Conservation (phyloP, 1,139 yeast genomes). For the Taphrina confusa region DNA sequence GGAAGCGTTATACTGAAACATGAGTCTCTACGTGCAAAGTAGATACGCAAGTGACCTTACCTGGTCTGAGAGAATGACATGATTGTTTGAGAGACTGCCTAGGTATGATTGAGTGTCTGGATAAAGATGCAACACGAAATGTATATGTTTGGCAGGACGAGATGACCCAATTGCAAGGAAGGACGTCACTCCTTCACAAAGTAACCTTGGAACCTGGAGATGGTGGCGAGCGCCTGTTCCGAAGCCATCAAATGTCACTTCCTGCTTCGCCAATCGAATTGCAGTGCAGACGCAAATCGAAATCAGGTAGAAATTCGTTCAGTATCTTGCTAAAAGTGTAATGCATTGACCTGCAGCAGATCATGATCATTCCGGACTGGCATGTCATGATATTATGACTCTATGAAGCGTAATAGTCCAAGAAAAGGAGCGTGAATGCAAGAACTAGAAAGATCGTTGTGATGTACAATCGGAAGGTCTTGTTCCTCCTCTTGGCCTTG, state of each 20-base stretch:
- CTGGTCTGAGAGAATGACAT: constrained; percentile 14
- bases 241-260: neutral
- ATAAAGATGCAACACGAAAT: no score
- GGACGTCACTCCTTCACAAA: constrained; percentile 1
- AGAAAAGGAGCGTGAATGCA: constrained; percentile 32
- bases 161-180: neutral
- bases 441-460: constrained; percentile 30
- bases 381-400: neutral
- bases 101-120: no score
- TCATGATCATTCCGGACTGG: no score
- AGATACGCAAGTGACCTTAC: neutral
- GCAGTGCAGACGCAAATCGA: no score
- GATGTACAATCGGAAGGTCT: constrained; percentile 21
- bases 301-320: no score
- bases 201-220: no score
- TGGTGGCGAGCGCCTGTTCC: neutral
- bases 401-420: constrained; percentile 35
- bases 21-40: constrained; percentile 40
- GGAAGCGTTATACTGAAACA: constrained; percentile 54
- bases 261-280: no score
- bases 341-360: no score
- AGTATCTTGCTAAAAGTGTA: no score
- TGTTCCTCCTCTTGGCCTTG: constrained; percentile 67
- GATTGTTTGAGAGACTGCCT: no score
- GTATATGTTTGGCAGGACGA: no score